phyloP scores from a whole-genome alignment of 352 stramenopile species.

The Globisporangium spiculum region DNA sequence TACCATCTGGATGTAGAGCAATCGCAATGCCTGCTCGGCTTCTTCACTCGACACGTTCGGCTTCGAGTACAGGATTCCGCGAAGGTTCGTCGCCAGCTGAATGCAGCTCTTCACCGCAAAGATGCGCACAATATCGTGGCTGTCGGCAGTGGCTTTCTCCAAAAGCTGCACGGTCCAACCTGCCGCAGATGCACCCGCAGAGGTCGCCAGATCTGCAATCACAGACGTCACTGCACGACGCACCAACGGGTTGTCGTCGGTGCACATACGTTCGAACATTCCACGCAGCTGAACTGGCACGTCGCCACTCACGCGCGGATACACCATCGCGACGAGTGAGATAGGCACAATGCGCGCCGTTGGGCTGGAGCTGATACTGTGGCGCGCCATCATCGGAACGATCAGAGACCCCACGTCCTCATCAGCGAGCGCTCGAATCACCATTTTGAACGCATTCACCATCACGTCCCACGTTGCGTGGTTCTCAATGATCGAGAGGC shows the following conservation, averaged over 20 bases:
- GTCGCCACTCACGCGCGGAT: constrained; percentile 66
- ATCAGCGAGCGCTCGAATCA: constrained; percentile 60
- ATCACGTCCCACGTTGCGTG: constrained; percentile 88
- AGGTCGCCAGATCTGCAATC: constrained; percentile 70
- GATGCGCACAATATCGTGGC: constrained; percentile 85
- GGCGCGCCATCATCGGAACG: constrained; percentile 74
- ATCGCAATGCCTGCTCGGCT: constrained; percentile 44
- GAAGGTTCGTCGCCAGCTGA: constrained; percentile 59
- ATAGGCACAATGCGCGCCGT: constrained; percentile 83
- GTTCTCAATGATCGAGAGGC: constrained; percentile 88
- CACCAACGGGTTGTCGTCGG: constrained; percentile 83
- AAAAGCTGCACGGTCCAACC: constrained; percentile 75
- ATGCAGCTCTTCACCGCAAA: constrained; percentile 86
- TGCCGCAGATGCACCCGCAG: constrained; percentile 46
- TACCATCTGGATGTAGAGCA: constrained; percentile 81
- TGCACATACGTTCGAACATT: constrained; percentile 87
- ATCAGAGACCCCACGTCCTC: constrained; percentile 61
- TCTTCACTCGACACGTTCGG: constrained; percentile 33
- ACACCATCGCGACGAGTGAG: constrained; percentile 73
- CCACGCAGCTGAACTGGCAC: constrained; percentile 77
- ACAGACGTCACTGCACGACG: constrained; percentile 79
- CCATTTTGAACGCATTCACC: constrained; percentile 78
- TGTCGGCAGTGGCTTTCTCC: constrained; percentile 80
- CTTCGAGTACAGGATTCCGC: constrained; percentile 34
- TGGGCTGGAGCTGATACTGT: constrained; percentile 81